A percentile compares a stretch with the other conserved stretches of the same genome.
These are phyloP conservation scores for Chamaenerion angustifolium DNA, from an alignment of 345 rosid species.

Conservation along the genomic window DNA sequence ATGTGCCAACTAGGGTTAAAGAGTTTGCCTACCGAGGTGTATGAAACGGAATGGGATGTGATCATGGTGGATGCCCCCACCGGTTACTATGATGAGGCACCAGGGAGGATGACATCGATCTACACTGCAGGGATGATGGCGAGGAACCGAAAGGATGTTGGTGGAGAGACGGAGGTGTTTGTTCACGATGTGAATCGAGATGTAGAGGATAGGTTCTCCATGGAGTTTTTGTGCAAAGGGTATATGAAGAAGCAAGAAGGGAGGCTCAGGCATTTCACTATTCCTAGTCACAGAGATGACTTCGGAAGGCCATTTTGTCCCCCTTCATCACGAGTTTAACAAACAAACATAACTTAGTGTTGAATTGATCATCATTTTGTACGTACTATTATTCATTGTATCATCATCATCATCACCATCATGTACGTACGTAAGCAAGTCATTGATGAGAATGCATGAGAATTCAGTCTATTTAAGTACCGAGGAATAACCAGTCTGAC, in stretches of 20 bases:
- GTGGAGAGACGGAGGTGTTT: constrained; percentile 66
- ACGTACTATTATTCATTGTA: no score
- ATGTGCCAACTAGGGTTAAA: constrained; percentile 75
- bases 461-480: no score
- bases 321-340: not conserved
- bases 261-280: constrained; percentile 62
- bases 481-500: no score
- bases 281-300: constrained; percentile 57
- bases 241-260: constrained; percentile 70
- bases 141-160: constrained; percentile 30
- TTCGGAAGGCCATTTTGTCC: constrained; percentile 53
- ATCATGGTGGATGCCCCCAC: constrained; percentile 91
- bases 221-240: constrained; percentile 56
- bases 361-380: no score
- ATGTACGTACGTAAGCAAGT: no score
- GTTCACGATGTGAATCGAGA: constrained; percentile 79
- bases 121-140: constrained; percentile 90
- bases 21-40: constrained; percentile 67
- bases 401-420: no score
- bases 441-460: no score
- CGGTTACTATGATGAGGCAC: constrained; percentile 67
- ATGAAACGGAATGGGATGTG: constrained; percentile 59
- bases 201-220: constrained; percentile 65
- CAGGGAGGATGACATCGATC: constrained; percentile 80
- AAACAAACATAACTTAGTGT: no score